Conservation (phyloP, 306 rosid species). For the Ormosia emarginata region DNA sequence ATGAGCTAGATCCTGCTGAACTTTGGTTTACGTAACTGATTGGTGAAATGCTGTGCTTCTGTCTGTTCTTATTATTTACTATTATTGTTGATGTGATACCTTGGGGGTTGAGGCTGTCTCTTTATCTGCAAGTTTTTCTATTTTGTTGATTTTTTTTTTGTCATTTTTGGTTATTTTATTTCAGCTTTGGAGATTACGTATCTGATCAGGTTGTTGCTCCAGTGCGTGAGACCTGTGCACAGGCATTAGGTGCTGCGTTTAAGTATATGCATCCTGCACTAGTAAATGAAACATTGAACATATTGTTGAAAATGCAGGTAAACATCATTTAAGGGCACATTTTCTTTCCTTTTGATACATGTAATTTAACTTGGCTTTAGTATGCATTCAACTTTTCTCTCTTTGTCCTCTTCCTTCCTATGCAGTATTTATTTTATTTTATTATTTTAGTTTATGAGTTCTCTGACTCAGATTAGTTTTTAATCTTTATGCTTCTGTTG, state of each 20-base stretch:
- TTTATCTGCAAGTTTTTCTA: not conserved
- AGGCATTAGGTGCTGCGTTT: conserved; percentile 89
- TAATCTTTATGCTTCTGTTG: conserved; percentile 44
- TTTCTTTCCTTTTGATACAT: not conserved
- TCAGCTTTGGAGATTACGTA: conserved; percentile 98
- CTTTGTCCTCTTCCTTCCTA: not conserved
- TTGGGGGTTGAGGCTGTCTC: not conserved
- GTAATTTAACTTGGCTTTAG: conserved; percentile 15
- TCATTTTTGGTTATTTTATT: conserved; percentile 30
- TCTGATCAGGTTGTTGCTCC: conserved; percentile 99
- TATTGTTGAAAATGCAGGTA: conserved; percentile 98
- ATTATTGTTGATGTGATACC: not conserved
- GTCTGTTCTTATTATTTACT: not conserved
- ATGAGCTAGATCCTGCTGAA: not conserved
- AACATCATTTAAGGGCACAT: conserved; percentile 33
- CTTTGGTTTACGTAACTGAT: not conserved
- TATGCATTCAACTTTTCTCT: not conserved
- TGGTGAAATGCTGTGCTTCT: not conserved
- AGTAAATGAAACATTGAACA: conserved; percentile 75
- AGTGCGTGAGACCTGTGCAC: conserved; percentile 98
- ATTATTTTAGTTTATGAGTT: not conserved
- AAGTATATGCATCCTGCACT: conserved; percentile 90
- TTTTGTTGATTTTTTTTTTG: not conserved
- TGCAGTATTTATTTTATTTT: not conserved
- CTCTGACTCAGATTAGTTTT: conserved; percentile 22